These are phyloP conservation scores for Boletus tomentosulus DNA, from an alignment of 768 basidiomycete genomes.

Conservation along the genomic window DNA sequence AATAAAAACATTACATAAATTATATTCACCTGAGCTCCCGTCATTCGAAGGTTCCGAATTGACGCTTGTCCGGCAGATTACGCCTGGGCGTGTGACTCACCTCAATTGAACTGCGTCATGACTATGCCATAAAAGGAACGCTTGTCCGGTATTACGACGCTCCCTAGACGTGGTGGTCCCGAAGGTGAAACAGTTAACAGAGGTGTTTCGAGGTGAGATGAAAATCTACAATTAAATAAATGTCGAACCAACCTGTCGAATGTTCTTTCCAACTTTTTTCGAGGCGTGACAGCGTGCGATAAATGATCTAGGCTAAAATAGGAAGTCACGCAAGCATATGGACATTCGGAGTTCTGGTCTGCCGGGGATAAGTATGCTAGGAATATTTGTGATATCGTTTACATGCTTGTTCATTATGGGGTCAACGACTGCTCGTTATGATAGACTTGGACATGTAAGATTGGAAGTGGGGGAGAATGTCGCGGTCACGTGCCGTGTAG, in stretches of 20 bases:
- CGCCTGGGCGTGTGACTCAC: background rate
- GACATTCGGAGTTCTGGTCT: no score
- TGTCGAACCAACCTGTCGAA: background rate
- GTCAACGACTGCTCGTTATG: no score
- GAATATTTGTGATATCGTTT: no score
- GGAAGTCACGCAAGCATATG: no score
- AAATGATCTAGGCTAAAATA: no score
- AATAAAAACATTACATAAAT: background rate
- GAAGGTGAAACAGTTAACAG: background rate
- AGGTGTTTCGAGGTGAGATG: background rate
- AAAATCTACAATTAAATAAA: background rate
- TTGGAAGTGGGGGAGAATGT: no score
- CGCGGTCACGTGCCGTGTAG: no score
- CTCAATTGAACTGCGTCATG: background rate
- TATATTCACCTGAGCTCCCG: background rate
- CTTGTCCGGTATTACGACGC: background rate
- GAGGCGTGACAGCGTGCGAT: no score
- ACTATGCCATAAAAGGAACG: background rate
- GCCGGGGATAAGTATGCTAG: no score
- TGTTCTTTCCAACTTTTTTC: no score
- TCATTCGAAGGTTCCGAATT: background rate
- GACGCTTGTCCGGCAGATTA: background rate
- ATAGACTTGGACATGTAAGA: no score
- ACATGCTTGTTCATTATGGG: no score
- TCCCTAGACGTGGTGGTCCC: background rate